Conservation (phyloP, 2,329 filamentous ascomycete species). For the Lasiodiplodia sp. region DNA sequence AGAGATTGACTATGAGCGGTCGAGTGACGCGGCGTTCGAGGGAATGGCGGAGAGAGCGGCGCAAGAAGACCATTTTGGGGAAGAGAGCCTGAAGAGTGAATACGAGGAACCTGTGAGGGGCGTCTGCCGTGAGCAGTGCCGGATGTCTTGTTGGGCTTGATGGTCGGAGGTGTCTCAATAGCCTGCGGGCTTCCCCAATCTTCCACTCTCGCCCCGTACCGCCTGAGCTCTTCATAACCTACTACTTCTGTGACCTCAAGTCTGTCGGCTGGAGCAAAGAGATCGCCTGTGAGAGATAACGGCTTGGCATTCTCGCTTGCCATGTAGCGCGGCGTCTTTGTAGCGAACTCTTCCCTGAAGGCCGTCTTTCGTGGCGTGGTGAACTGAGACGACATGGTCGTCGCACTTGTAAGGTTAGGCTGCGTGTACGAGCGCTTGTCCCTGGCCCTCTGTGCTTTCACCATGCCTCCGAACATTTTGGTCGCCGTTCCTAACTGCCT, state of each 20-base stretch:
- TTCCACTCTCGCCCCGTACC: not conserved
- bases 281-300: not conserved
- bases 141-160: not conserved
- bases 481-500: not conserved
- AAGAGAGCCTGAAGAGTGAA: not conserved
- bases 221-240: not conserved
- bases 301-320: constrained; percentile 15
- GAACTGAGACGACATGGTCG: not conserved
- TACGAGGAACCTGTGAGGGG: not conserved
- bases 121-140: not conserved
- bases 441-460: not conserved
- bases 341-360: constrained; percentile 23
- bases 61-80: constrained; percentile 6
- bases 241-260: not conserved
- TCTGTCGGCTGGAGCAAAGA: not conserved
- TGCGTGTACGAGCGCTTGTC: constrained; percentile 20
- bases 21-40: constrained; percentile 5
- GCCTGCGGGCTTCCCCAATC: not conserved
- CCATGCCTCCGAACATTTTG: constrained; percentile 18
- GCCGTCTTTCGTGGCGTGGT: constrained; percentile 13
- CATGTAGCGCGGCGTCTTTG: constrained; percentile 11
- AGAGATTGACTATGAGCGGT: constrained; percentile 13
- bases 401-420: constrained; percentile 18
- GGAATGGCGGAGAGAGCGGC: constrained; percentile 1
- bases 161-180: not conserved